Evolutionary conservation across 1,139 yeast genomes (phyloP).

Genomic region (Magnusiomyces paraingens): DNA sequence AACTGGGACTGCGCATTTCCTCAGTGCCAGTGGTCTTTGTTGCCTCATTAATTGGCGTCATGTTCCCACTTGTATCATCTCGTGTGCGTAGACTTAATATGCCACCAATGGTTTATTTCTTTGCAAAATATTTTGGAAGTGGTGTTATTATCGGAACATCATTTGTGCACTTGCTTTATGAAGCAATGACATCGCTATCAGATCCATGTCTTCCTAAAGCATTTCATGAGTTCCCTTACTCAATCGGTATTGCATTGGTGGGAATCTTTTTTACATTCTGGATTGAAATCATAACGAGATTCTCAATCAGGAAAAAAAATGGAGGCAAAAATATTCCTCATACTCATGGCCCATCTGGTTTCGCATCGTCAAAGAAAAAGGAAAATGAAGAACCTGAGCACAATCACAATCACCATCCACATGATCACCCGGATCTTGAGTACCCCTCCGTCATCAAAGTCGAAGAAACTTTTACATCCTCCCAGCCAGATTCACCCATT

Average conservation of each 20-base stretch:
- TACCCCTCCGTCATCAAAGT: too few species aligned
- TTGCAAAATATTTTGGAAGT: conserved; percentile 67
- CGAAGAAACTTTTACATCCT: too few species aligned
- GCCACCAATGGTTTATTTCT: conserved; percentile 55
- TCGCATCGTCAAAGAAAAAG: background rate
- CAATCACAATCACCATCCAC: too few species aligned
- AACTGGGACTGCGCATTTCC: conserved; percentile 62
- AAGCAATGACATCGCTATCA: conserved; percentile 50
- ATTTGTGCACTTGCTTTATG: conserved; percentile 63
- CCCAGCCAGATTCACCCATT: too few species aligned
- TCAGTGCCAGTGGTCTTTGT: conserved; percentile 60
- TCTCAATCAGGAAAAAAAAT: background rate
- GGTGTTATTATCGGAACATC: conserved; percentile 78
- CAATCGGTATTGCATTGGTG: conserved; percentile 46
- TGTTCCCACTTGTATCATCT: conserved; percentile 34
- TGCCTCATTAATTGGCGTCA: conserved; percentile 50
- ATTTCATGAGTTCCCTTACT: conserved; percentile 42
- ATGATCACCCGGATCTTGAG: too few species aligned
- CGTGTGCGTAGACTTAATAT: conserved; percentile 33
- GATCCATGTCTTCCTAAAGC: conserved; percentile 46
- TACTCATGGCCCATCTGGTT: conserved; percentile 6
- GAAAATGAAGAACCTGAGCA: too few species aligned
- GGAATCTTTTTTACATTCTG: conserved; percentile 36
- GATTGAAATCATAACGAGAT: conserved; percentile 11
- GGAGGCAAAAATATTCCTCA: conserved; percentile 1